phyloP scores from a whole-genome alignment of 208 protist species.

The Tritrichomonas foetus region DNA sequence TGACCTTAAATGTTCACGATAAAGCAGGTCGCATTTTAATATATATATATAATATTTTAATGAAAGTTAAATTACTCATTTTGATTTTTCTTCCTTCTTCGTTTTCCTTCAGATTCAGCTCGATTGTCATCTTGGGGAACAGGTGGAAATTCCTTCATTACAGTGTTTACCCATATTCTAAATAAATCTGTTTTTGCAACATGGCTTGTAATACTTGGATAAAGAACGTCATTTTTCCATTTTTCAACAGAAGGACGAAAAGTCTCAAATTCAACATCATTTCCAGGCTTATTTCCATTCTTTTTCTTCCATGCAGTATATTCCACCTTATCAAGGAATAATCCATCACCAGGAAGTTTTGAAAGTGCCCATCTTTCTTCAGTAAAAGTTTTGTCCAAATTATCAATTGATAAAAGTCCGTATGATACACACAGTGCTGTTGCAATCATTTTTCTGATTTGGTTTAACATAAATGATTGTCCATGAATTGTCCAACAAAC shows the following conservation, averaged over 20 bases:
- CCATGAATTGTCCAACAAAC: background rate
- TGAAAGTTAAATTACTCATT: too few species aligned
- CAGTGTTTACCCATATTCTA: background rate
- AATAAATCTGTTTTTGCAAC: background rate
- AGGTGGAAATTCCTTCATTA: background rate
- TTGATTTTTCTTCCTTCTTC: too few species aligned
- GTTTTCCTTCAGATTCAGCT: too few species aligned
- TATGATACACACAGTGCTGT: background rate
- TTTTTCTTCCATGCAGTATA: background rate
- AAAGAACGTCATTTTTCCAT: background rate
- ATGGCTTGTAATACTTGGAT: background rate
- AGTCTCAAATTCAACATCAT: background rate
- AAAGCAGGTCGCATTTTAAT: too few species aligned
- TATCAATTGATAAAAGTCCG: background rate
- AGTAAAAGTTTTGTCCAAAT: background rate
- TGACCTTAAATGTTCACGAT: too few species aligned
- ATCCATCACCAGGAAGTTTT: background rate
- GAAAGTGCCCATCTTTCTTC: background rate
- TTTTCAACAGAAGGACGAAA: background rate
- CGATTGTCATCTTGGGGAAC: background rate
- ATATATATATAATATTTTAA: too few species aligned
- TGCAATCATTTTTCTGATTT: slow-evolving; percentile 33
- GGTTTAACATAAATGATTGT: background rate
- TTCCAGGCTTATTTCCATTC: background rate
- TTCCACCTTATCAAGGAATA: slow-evolving; percentile 26